A percentile compares a stretch with the other conserved stretches of the same genome.
Evolutionary conservation across 768 basidiomycete genomes (phyloP).

Genomic region (Dacryopinax spathularia): DNA sequence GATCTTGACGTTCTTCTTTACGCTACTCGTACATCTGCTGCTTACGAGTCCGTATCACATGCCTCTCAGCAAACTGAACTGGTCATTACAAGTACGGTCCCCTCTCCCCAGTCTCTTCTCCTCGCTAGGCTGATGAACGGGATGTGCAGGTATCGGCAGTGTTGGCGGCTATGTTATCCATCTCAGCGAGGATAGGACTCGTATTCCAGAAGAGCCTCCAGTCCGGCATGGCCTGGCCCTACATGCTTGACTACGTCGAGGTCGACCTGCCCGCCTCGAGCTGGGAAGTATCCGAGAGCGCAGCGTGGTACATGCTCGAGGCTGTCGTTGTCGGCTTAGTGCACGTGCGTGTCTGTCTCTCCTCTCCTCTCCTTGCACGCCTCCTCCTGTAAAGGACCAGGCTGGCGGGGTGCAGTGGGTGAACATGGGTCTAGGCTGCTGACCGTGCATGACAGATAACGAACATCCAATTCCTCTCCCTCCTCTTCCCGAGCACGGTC

Average conservation of each 20-base stretch:
- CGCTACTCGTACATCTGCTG: constrained; percentile 79
- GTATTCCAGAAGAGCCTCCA: constrained; percentile 44
- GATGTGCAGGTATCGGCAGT: constrained; percentile 47
- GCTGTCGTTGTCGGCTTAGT: constrained; percentile 70
- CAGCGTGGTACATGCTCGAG: constrained; percentile 78
- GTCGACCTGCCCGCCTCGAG: constrained; percentile 55
- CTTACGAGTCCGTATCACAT: constrained; percentile 96
- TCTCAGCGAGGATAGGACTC: constrained; percentile 63
- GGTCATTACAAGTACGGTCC: constrained; percentile 54
- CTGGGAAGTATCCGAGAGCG: constrained; percentile 54
- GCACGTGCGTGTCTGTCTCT: constrained; percentile 42
- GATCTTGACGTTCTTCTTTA: constrained; percentile 65
- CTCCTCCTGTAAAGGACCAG: neutral
- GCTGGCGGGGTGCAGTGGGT: neutral
- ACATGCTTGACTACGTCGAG: constrained; percentile 86
- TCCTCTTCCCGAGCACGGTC: constrained; percentile 80
- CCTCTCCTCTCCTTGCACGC: neutral
- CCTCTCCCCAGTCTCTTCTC: neutral
- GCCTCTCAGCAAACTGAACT: constrained; percentile 87
- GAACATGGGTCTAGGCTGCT: neutral
- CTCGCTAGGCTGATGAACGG: neutral
- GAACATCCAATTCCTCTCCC: constrained; percentile 92
- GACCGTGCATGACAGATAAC: constrained; percentile 49
- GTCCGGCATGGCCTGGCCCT: constrained; percentile 75
- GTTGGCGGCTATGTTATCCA: constrained; percentile 58